phyloP scores from a whole-genome alignment of 129 eudicot species.

The Arctium lappa region DNA sequence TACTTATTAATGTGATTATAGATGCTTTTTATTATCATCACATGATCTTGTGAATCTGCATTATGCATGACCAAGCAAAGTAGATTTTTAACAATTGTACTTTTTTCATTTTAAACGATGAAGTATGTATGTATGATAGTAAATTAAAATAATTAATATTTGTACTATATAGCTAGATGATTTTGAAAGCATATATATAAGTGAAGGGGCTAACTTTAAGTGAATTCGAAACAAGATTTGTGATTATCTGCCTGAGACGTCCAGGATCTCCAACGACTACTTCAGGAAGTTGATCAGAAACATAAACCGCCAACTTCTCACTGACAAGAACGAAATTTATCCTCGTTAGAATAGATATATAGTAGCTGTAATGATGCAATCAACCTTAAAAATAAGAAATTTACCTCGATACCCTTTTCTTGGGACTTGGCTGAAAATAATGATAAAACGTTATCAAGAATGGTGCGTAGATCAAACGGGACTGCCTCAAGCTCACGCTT shows the following conservation, averaged over 20 bases:
- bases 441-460: slow-evolving; percentile 75
- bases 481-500: slow-evolving; percentile 86
- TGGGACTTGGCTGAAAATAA: slow-evolving; percentile 71
- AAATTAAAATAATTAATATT: too few relatives aligned
- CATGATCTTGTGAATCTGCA: slow-evolving; percentile 19
- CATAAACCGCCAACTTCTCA: slow-evolving; percentile 83
- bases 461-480: slow-evolving; percentile 71
- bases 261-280: slow-evolving; percentile 85
- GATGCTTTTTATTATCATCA: slow-evolving; percentile 18
- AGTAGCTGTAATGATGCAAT: not conserved
- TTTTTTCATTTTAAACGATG: too few relatives aligned
- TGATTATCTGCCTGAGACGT: slow-evolving; percentile 72
- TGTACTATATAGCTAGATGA: not conserved
- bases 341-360: slow-evolving; percentile 13
- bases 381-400: not conserved
- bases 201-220: slow-evolving; percentile 55
- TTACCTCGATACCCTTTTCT: slow-evolving; percentile 76
- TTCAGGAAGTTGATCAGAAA: slow-evolving; percentile 74
- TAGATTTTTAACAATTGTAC: not conserved
- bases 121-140: too few relatives aligned
- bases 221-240: slow-evolving; percentile 90
- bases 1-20: not conserved
- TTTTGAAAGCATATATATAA: slow-evolving; percentile 9
- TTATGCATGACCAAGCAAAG: slow-evolving; percentile 10
- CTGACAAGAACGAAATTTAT: slow-evolving; percentile 7